Conservation (phyloP, 306 rosid species). For the Cucurbita argyrosperma region DNA sequence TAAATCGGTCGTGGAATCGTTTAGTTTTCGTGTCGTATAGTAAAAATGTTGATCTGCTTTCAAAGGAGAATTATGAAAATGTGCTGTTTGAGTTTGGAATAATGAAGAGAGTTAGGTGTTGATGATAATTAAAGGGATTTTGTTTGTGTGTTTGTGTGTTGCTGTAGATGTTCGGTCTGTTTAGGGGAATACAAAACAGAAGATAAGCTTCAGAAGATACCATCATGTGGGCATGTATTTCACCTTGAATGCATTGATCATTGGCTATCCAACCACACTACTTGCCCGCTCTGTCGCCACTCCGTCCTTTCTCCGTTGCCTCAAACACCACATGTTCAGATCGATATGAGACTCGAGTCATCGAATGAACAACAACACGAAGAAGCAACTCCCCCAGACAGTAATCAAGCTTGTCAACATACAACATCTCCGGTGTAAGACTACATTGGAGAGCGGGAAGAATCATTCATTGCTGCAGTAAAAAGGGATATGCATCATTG, state of each 20-base stretch:
- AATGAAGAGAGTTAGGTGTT: neutral
- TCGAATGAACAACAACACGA: neutral
- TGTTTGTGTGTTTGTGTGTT: neutral
- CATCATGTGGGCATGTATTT: constrained; percentile 72
- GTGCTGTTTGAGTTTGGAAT: neutral
- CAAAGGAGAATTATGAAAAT: neutral
- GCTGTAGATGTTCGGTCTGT: constrained; percentile 68
- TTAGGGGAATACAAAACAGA: constrained; percentile 69
- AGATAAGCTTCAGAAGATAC: constrained; percentile 81
- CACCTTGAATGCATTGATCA: constrained; percentile 77
- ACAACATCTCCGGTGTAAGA: neutral
- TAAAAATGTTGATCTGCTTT: no score
- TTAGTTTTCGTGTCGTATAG: neutral
- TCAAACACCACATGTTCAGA: constrained; percentile 18
- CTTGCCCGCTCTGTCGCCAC: constrained; percentile 93
- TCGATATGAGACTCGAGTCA: neutral
- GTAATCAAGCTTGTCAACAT: constrained; percentile 19
- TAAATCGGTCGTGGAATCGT: neutral
- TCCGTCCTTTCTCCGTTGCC: constrained; percentile 45
- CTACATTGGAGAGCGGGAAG: neutral
- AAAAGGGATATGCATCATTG: neutral
- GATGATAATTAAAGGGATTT: neutral
- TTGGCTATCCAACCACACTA: constrained; percentile 70
- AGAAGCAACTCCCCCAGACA: constrained; percentile 12
- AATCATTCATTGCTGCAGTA: neutral